Conservation (phyloP, 2,329 filamentous ascomycete genomes). For the Bipolaris gigantea region DNA sequence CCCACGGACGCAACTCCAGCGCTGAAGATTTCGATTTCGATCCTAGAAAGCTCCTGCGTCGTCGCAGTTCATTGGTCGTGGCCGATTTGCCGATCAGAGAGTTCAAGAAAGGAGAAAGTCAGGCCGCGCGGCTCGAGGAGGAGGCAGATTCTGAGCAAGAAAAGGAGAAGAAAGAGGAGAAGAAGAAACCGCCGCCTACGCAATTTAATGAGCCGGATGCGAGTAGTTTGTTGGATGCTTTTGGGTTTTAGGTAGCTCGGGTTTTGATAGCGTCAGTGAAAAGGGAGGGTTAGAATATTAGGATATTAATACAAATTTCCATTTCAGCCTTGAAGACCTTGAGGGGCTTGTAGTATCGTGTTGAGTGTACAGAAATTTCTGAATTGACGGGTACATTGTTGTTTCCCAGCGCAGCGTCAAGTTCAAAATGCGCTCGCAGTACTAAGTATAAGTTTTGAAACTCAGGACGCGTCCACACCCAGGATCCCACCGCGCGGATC, state of each 20-base stretch:
- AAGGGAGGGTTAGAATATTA: too few species aligned
- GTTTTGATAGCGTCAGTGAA: too few species aligned
- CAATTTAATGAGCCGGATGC: slow-evolving; percentile 92
- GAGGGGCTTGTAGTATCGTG: too few species aligned
- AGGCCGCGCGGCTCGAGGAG: slow-evolving; percentile 24
- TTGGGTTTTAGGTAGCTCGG: slow-evolving; percentile 69
- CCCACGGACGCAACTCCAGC: slow-evolving; percentile 19
- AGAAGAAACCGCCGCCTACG: slow-evolving; percentile 64
- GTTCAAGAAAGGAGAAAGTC: slow-evolving; percentile 21
- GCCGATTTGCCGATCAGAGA: slow-evolving; percentile 64
- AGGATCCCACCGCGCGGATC: too few species aligned
- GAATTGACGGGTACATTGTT: too few species aligned
- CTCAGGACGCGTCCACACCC: too few species aligned
- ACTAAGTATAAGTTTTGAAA: too few species aligned
- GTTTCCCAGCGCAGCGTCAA: too few species aligned
- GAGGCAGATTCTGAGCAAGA: slow-evolving; percentile 15
- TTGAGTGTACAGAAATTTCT: too few species aligned
- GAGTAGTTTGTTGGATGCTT: slow-evolving; percentile 84
- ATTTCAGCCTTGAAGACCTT: too few species aligned
- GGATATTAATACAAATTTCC: too few species aligned
- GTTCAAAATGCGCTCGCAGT: too few species aligned
- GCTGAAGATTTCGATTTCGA: slow-evolving; percentile 51
- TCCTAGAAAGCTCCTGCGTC: slow-evolving; percentile 67
- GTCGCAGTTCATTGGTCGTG: slow-evolving; percentile 77
- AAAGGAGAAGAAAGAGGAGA: slow-evolving; percentile 48